A percentile compares a stretch with the other conserved stretches of the same genome.
Conservation (phyloP, 176 grass and related monocot genomes). For the Musa itinerans region DNA sequence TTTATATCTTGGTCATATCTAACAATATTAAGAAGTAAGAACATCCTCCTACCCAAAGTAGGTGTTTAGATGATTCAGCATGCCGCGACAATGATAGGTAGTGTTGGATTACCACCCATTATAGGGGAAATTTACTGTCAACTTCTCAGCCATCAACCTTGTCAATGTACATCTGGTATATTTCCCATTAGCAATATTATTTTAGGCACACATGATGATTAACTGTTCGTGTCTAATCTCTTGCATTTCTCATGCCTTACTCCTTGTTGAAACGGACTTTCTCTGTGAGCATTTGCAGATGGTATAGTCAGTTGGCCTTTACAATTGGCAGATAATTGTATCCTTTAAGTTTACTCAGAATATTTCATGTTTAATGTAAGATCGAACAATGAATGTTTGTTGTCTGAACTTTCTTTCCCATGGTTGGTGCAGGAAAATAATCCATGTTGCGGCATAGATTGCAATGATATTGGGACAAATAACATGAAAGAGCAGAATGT, state of each 20-base stretch:
- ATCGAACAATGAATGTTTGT: no score
- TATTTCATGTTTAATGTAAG: background rate
- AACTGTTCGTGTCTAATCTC: no score
- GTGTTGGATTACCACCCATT: no score
- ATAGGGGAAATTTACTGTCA: no score
- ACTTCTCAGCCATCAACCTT: no score
- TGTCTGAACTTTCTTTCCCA: background rate
- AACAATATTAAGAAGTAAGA: no score
- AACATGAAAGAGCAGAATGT: slow-evolving; percentile 9
- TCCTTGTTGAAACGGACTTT: background rate
- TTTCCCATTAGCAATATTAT: background rate
- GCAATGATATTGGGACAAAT: slow-evolving; percentile 7
- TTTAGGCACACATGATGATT: background rate
- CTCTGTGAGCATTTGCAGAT: background rate
- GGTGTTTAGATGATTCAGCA: no score
- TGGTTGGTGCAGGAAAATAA: slow-evolving; percentile 1
- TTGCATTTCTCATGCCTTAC: background rate
- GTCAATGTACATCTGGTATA: background rate
- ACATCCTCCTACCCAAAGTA: no score
- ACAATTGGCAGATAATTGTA: background rate
- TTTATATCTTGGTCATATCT: no score
- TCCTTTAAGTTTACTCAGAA: background rate
- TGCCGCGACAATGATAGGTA: no score
- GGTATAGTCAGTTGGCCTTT: background rate
- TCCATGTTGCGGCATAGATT: background rate